phyloP scores from a whole-genome alignment of 345 rosid species.

The Camelina hispida region DNA sequence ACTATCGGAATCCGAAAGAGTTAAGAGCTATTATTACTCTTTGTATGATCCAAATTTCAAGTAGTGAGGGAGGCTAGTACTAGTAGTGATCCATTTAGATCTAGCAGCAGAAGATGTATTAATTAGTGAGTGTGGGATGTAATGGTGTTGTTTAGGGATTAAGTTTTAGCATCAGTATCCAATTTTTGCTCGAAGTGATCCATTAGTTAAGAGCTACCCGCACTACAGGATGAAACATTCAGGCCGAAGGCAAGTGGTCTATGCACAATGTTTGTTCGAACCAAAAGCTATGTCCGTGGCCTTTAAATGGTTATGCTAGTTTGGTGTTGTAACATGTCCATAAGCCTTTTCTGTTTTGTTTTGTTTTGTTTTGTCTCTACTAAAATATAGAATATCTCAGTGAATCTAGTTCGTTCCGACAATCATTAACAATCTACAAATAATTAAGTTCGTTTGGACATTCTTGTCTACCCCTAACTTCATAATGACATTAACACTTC shows the following conservation, averaged over 20 bases:
- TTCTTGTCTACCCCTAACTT: no score
- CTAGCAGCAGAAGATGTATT: conserved; percentile 29
- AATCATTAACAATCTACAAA: neutral
- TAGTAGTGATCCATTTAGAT: conserved; percentile 30
- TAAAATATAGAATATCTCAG: neutral
- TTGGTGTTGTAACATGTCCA: conserved; percentile 14
- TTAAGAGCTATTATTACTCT: conserved; percentile 46
- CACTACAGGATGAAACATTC: no score
- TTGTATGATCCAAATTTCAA: conserved; percentile 37
- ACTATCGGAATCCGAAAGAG: conserved; percentile 52
- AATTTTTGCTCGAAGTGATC: neutral
- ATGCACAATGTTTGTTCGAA: neutral
- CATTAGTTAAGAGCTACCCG: no score
- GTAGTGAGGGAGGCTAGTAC: conserved; percentile 25
- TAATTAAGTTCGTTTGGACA: neutral
- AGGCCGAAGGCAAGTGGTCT: neutral
- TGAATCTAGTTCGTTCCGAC: neutral
- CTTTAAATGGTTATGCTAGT: neutral
- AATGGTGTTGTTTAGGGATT: neutral
- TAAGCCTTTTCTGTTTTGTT: neutral
- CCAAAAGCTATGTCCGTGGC: neutral
- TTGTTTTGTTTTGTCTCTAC: neutral
- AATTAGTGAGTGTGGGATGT: conserved; percentile 16
- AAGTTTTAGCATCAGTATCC: neutral
- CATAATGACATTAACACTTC: no score